A percentile compares a stretch with the other conserved stretches of the same genome.
phyloP scores from a whole-genome alignment of 345 rosid species.

The Erucastrum elatum region DNA sequence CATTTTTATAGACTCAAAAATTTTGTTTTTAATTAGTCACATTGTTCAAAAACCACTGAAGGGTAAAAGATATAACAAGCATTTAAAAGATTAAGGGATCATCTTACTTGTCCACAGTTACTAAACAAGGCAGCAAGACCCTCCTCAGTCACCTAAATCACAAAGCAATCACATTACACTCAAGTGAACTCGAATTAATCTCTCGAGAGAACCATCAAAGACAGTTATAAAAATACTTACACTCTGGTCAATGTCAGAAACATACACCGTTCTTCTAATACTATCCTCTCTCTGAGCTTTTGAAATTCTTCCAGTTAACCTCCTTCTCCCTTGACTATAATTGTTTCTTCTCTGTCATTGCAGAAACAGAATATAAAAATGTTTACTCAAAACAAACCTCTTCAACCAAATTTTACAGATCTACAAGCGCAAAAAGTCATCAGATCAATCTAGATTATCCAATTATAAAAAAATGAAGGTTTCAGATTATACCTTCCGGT shows the following conservation, averaged over 20 bases:
- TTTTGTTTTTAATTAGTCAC: not conserved
- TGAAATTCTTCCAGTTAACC: constrained; percentile 60
- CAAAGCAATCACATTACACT: constrained; percentile 10
- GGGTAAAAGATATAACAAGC: not conserved
- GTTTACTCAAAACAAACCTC: not conserved
- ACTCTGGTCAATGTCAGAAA: constrained; percentile 47
- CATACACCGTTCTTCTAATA: constrained; percentile 44
- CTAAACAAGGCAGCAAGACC: constrained; percentile 78
- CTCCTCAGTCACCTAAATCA: constrained; percentile 79
- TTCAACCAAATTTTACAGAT: not conserved
- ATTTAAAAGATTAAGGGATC: not conserved
- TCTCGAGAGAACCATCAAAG: not conserved
- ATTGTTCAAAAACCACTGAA: not conserved
- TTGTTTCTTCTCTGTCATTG: constrained; percentile 60
- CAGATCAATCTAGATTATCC: not conserved
- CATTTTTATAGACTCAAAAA: not conserved
- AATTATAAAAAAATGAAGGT: not conserved
- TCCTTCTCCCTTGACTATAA: constrained; percentile 57
- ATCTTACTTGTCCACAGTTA: constrained; percentile 77
- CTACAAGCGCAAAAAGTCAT: not conserved
- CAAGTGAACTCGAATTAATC: not conserved
- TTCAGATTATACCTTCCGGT: constrained; percentile 24
- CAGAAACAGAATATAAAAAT: not conserved
- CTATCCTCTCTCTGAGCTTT: constrained; percentile 61
- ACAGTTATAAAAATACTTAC: constrained; percentile 19